Base-by-base conservation (phyloP, 208 protist genomes). In the Trypanosoma cruzi region DNA sequence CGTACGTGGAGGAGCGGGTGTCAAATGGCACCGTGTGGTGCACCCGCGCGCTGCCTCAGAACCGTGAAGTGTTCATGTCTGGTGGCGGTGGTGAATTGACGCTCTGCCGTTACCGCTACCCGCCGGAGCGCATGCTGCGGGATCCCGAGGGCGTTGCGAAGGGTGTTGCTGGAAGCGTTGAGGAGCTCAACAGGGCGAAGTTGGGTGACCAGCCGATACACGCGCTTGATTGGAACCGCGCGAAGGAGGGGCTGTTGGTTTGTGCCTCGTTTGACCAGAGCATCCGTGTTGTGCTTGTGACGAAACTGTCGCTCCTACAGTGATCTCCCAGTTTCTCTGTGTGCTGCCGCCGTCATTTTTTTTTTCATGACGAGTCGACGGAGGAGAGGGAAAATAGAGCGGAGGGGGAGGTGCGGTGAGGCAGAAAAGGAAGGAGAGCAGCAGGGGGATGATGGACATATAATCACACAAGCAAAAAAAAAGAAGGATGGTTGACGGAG, bases 101-200 rank as follows among this genome's bases (percentile, higher is more conserved):
- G n/a, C 84, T 98, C 57, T 96, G 80, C 61, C 81, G 85, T 13
- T 98, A 98, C 80, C 73, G 82, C 40, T 97, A 98, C 74, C 94
- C 94, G 1, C 85, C 88, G 4, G 84, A 97, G 69, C 94, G 92
- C 40, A 52, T 49, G 13, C 61, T 90, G 59, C 84, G 89, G 42
- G 92, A 97, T 57, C 64, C 60, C 1, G 89, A 94, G 18, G 90
- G 89, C 13, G 50, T 79, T 18, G 60, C 69, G 49, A 86, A 88
- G n/a, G 90, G 93, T 42, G 84, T 97, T 26, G 75, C 90, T 0
- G 93, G 93, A 16, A 76, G 68, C 14, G 64, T 97, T 37, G 79
- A 92, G 70, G 78, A 85, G 73, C 67, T 96, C 42, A 97, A 97
- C 72, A 88, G 82, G 57, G 93, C 77, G 20, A 90, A 90, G 70